phyloP scores from a whole-genome alignment of 208 protist species.

The Trypanosoma vivax region DNA sequence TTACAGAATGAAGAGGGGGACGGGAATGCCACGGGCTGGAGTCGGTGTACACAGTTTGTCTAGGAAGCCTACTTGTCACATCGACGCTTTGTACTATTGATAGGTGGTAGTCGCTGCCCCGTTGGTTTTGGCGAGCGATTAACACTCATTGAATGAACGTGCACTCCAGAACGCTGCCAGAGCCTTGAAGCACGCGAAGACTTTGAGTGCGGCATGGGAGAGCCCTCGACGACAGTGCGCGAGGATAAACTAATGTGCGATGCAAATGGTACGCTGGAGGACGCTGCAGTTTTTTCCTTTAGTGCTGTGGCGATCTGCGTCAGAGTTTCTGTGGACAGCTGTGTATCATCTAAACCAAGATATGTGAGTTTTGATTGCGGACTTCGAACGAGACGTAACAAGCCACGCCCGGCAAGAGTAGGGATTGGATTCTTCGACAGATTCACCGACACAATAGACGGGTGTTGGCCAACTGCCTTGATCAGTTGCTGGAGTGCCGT shows the following conservation, averaged over 20 bases:
- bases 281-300: constrained; percentile 35
- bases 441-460: constrained; percentile 46
- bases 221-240: neutral
- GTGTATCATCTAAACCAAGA: constrained; percentile 55
- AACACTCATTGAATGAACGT: neutral
- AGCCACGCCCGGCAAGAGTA: constrained; percentile 52
- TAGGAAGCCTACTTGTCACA: neutral
- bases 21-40: too few species aligned
- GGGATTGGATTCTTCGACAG: constrained; percentile 78
- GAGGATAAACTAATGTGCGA: constrained; percentile 1
- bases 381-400: constrained; percentile 62
- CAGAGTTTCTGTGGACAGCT: constrained; percentile 45
- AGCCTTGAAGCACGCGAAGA: neutral
- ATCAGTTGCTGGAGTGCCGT: constrained; percentile 59
- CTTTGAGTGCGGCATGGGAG: neutral
- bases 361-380: constrained; percentile 44
- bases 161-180: neutral
- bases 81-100: constrained; percentile 5
- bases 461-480: constrained; percentile 41
- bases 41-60: too few species aligned
- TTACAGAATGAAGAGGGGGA: too few species aligned
- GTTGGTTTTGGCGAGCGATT: neutral
- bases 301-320: constrained; percentile 52
- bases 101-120: constrained; percentile 15
- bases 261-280: constrained; percentile 1